Conservation (phyloP, 129 eudicot genomes). For the Flaveria linearis region DNA sequence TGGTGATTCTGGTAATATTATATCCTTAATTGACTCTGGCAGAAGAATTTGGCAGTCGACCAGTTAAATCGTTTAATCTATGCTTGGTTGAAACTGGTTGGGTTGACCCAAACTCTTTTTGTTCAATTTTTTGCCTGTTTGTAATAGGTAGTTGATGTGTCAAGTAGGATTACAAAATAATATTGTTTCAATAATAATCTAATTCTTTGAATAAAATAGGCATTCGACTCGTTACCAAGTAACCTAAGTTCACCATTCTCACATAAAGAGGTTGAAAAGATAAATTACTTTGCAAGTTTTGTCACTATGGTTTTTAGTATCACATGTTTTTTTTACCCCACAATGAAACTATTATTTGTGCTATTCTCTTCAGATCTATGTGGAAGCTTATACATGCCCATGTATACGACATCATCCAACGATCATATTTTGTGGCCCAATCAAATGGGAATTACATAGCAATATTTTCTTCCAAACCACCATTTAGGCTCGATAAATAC, state of each 20-base stretch:
- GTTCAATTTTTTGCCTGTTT: background rate
- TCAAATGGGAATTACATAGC: constrained; percentile 90
- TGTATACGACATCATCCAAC: constrained; percentile 70
- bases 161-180: no score
- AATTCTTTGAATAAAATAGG: background rate
- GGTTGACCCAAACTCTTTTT: background rate
- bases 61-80: background rate
- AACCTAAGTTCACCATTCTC: background rate
- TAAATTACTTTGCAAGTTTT: background rate
- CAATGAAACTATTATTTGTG: background rate
- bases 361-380: constrained; percentile 58
- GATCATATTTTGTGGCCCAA: constrained; percentile 83
- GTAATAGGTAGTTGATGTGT: background rate
- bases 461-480: constrained; percentile 68
- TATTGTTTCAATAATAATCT: background rate
- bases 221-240: background rate
- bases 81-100: constrained; percentile 1
- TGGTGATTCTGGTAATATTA: background rate
- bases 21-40: background rate
- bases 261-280: background rate
- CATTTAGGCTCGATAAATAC: constrained; percentile 83
- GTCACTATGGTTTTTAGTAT: background rate
- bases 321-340: background rate
- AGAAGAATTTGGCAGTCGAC: background rate
- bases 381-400: constrained; percentile 93